Conservation (phyloP, 257 asterid genomes). For the Thymus quinquecostatus region DNA sequence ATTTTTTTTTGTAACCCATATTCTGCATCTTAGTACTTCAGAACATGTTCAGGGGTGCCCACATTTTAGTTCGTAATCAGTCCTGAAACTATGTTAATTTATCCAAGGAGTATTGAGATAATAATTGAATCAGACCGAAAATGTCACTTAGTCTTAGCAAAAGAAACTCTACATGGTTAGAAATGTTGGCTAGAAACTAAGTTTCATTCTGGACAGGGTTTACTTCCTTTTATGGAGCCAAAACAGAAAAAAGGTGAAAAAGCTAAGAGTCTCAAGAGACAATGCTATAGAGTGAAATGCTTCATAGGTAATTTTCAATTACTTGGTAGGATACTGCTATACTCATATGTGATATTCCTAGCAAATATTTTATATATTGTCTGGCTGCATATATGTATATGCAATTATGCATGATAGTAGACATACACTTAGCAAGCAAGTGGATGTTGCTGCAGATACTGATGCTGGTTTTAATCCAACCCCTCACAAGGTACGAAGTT, state of each 20-base stretch:
- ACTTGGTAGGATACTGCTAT: not conserved
- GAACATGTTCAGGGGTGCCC: not conserved
- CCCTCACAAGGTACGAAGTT: slow-evolving; percentile 60
- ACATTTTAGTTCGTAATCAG: not conserved
- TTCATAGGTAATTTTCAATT: slow-evolving; percentile 58
- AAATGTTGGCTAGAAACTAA: not conserved
- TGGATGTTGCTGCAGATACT: slow-evolving; percentile 57
- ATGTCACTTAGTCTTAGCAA: not conserved
- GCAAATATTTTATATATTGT: not conserved
- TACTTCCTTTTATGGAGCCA: slow-evolving; percentile 86
- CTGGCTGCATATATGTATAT: not conserved
- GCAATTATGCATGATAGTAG: not conserved
- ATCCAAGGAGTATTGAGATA: not conserved
- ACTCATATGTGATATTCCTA: not conserved
- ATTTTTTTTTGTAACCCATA: slow-evolving; percentile 7
- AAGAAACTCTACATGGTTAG: slow-evolving; percentile 10
- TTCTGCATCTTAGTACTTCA: slow-evolving; percentile 4
- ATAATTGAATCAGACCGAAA: not conserved
- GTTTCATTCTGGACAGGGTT: slow-evolving; percentile 43
- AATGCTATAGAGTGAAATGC: slow-evolving; percentile 70
- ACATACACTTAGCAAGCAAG: slow-evolving; percentile 10
- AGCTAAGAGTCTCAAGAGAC: slow-evolving; percentile 51
- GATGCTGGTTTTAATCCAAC: slow-evolving; percentile 86
- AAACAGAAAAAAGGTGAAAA: slow-evolving; percentile 47
- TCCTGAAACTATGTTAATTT: not conserved